Conservation (phyloP, 2,329 filamentous ascomycete genomes). For the Pseudogymnoascus sp. region DNA sequence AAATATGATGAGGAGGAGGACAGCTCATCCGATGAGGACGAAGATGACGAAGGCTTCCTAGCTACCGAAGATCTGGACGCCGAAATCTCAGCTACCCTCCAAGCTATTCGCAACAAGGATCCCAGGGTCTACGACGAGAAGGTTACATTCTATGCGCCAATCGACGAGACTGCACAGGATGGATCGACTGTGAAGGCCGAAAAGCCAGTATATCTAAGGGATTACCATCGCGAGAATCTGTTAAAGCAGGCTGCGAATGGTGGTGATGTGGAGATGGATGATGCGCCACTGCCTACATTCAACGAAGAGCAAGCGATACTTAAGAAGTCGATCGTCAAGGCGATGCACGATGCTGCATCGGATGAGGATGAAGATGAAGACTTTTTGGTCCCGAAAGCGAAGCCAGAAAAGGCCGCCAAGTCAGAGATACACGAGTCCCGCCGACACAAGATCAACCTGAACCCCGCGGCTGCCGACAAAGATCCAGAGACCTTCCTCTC, state of each 20-base stretch:
- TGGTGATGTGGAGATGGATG: constrained; percentile 48
- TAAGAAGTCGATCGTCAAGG: constrained; percentile 67
- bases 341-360: constrained; percentile 62
- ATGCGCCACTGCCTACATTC: constrained; percentile 59
- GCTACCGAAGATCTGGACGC: constrained; percentile 78
- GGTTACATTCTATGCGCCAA: constrained; percentile 66
- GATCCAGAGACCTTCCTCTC: constrained; percentile 90
- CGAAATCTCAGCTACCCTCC: constrained; percentile 77
- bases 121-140: constrained; percentile 80
- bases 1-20: constrained; percentile 50
- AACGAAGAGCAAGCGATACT: constrained; percentile 80
- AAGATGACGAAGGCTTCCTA: constrained; percentile 85
- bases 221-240: constrained; percentile 91
- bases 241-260: constrained; percentile 53
- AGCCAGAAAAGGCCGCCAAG: constrained; percentile 27
- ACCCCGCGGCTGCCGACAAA: constrained; percentile 71
- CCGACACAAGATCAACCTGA: constrained; percentile 45
- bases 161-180: constrained; percentile 43
- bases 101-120: constrained; percentile 84
- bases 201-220: constrained; percentile 75
- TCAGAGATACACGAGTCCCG: constrained; percentile 50
- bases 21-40: constrained; percentile 66
- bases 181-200: constrained; percentile 52
- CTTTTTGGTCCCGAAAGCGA: constrained; percentile 68
- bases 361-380: constrained; percentile 43